Base-by-base conservation (phyloP, 1,284 basidiomycete genomes). In the Cerioporus squamosus region DNA sequence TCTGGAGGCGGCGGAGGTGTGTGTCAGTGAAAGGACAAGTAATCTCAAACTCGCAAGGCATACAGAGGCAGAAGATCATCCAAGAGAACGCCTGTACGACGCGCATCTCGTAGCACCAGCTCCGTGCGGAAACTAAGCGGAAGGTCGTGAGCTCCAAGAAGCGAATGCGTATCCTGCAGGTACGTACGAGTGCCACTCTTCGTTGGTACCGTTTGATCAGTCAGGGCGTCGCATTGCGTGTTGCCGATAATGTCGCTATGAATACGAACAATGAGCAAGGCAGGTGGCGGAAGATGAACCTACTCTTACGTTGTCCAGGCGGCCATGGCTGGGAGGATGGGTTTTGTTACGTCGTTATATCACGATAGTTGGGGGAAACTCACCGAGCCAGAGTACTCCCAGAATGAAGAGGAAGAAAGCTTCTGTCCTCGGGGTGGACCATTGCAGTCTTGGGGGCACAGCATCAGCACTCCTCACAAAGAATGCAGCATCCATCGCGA, bases 71-170 rank as follows among this genome's bases (percentile, higher is more conserved):
- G 66, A 92, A 92, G 53, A 83, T 75, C 68, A 83, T 78, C 90
- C 91, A 93, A 0, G 90, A 91, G 70, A 92, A 85, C 1, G 87
- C 89, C 65, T 91, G 82, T 39, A 90, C 79, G 53, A 86, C 84
- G 71, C 88, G 90, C 85, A 91, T 89, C 68, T 91, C 82, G 70
- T 90, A 88, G 70, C 90, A 93, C 62, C 82, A 91, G 22, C 75
- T 70, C 64, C 76, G 76, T 2, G 74, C 73, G 50, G 81, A 81
- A 59, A 85, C 90, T 93, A 53, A n/a, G 49, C 51, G 50, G 42
- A 45, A 42, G 10, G 8, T n/a, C 8, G 15, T 42, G 24, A 12
- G 24, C 31, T 43, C 51, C 38, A 67, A 44, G 10, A 15, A 17
- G 18, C 12, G 44, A 31, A 17, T 40, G 8, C 5, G 31, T 9